Conservation (phyloP, 2,329 filamentous ascomycete species). For the Fusarium tricinctum region DNA sequence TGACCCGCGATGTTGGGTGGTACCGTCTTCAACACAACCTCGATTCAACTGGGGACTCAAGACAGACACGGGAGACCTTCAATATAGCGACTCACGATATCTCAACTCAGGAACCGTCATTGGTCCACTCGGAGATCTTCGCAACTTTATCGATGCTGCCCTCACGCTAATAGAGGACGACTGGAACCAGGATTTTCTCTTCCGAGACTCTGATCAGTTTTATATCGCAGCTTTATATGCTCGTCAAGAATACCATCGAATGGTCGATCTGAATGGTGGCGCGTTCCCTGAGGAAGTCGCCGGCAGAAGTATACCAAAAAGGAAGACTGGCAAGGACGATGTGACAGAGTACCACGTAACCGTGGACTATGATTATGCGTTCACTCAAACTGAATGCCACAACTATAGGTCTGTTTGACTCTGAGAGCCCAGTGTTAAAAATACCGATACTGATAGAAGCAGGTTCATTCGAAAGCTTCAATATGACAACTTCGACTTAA, state of each 20-base stretch:
- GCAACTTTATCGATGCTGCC: slow-evolving; percentile 36
- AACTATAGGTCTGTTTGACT: slow-evolving; percentile 61
- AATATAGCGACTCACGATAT: slow-evolving; percentile 28
- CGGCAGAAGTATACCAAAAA: slow-evolving; percentile 26
- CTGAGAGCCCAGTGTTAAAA: rapidly evolving
- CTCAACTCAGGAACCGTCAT: slow-evolving; percentile 47
- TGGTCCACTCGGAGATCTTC: slow-evolving; percentile 41
- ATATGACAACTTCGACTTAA: slow-evolving; percentile 58
- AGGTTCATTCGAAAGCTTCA: slow-evolving; percentile 61
- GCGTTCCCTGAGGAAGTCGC: slow-evolving; percentile 30
- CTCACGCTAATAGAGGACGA: slow-evolving; percentile 24
- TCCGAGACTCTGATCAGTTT: slow-evolving; percentile 41
- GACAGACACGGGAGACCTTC: slow-evolving; percentile 27
- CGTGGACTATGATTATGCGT: slow-evolving; percentile 53
- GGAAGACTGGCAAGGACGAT: slow-evolving; percentile 19
- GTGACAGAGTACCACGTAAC: slow-evolving; percentile 37
- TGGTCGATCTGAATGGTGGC: slow-evolving; percentile 28
- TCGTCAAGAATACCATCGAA: slow-evolving; percentile 44
- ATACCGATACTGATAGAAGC: not conserved
- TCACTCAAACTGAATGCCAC: slow-evolving; percentile 64
- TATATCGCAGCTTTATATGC: slow-evolving; percentile 42
- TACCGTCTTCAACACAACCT: slow-evolving; percentile 36
- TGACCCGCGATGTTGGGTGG: slow-evolving; percentile 41
- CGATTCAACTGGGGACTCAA: slow-evolving; percentile 38
- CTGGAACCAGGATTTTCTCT: slow-evolving; percentile 22